phyloP scores from a whole-genome alignment of 129 eudicot species.

The Sambucus nigra region DNA sequence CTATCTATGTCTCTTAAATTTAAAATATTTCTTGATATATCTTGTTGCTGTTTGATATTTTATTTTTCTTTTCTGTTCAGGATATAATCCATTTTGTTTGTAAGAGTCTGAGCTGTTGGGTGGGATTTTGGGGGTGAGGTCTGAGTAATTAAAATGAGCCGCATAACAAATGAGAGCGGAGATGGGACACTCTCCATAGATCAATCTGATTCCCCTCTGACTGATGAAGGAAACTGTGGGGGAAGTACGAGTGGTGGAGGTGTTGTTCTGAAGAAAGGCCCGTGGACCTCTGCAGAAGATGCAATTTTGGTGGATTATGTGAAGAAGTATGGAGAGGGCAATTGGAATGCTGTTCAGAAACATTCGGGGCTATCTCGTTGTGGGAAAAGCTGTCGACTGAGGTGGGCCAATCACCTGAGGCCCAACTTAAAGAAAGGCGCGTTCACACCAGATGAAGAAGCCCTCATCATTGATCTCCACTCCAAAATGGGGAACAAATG shows the following conservation, averaged over 20 bases:
- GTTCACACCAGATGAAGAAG: conserved; percentile 23
- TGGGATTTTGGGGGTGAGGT: not conserved
- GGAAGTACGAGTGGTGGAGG: conserved; percentile 9
- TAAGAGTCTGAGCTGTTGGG: not conserved
- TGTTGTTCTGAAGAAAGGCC: conserved; percentile 21
- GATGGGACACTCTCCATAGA: conserved; percentile 11
- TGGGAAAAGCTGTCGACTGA: conserved; percentile 30
- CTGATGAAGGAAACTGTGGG: conserved; percentile 20
- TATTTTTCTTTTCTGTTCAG: not conserved
- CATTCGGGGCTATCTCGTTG: conserved; percentile 26
- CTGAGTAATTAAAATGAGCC: conserved; percentile 5
- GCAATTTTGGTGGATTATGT: conserved; percentile 28
- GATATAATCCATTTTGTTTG: not conserved
- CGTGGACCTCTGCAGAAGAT: conserved; percentile 30
- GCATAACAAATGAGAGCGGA: conserved; percentile 15
- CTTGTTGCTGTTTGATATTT: not conserved
- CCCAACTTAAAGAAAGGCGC: conserved; percentile 29
- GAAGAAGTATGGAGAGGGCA: conserved; percentile 27
- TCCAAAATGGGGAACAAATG: conserved; percentile 34
- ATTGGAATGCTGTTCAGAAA: conserved; percentile 30
- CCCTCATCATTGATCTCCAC: conserved; percentile 22
- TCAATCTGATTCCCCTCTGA: conserved; percentile 11
- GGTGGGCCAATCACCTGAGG: conserved; percentile 34
- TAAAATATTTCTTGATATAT: not conserved
- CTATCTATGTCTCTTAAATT: not conserved